Evolutionary conservation across 331 rosid species (phyloP).

Genomic region (Pyrus hybrid): DNA sequence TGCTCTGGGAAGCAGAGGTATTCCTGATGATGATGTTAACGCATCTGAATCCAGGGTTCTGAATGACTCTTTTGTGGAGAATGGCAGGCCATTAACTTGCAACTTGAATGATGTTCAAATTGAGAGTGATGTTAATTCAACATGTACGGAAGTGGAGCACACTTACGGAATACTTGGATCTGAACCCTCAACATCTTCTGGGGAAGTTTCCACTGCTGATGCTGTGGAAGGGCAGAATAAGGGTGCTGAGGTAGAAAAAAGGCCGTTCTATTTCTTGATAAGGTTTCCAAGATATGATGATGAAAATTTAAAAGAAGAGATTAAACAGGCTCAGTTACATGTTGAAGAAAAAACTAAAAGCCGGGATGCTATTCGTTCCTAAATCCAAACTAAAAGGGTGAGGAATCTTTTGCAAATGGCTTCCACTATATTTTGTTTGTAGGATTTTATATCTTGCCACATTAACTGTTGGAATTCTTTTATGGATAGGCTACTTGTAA

Average conservation of each 20-base stretch:
- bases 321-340: constrained; percentile 30
- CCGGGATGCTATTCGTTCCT: constrained; percentile 49
- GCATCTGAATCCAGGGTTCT: constrained; percentile 10
- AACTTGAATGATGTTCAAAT: constrained; percentile 1
- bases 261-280: constrained; percentile 56
- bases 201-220: constrained; percentile 25
- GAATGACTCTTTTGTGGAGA: constrained; percentile 1
- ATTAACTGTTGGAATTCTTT: constrained; percentile 20
- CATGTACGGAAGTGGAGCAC: constrained; percentile 3
- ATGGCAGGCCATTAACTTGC: constrained; percentile 1
- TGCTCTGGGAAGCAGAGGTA: constrained; percentile 11
- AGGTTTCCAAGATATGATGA: constrained; percentile 61
- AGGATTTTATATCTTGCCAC: constrained; percentile 2
- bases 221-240: constrained; percentile 33
- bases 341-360: constrained; percentile 54
- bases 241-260: constrained; percentile 46
- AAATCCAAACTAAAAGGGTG: constrained; percentile 49
- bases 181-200: constrained; percentile 24
- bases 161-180: constrained; percentile 15
- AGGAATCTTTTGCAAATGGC: constrained; percentile 1
- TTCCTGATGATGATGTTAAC: constrained; percentile 10
- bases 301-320: constrained; percentile 48
- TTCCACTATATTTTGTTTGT: not conserved
- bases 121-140: constrained; percentile 1
- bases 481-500: constrained; percentile 43